A percentile compares a stretch with the other conserved stretches of the same genome.
phyloP scores from a whole-genome alignment of 75 land plant genomes.

The Picea sitchensis region DNA sequence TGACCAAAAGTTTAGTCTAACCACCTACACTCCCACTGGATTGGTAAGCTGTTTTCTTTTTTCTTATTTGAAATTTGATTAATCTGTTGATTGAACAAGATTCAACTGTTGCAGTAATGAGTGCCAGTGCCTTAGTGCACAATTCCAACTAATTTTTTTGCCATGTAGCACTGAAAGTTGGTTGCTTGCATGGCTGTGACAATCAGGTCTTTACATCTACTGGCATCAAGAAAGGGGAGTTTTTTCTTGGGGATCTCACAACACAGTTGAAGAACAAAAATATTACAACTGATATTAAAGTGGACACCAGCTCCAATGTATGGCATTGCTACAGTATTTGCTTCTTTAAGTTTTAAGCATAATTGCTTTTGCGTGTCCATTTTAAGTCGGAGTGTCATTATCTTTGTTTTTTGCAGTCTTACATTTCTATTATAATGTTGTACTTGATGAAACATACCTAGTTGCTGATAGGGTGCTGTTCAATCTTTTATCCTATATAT shows the following conservation, averaged over 20 bases:
- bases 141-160: no score
- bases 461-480: no score
- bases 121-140: no score
- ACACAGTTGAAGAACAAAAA: constrained; percentile 71
- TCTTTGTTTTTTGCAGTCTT: neutral
- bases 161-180: no score
- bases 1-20: constrained; percentile 36
- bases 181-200: no score
- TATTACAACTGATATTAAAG: constrained; percentile 77
- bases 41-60: constrained; percentile 19
- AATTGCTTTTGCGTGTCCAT: neutral
- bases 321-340: neutral
- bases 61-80: neutral
- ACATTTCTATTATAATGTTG: neutral
- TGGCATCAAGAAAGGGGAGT: constrained; percentile 69
- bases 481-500: no score
- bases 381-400: neutral
- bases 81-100: no score
- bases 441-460: neutral
- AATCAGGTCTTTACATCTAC: constrained; percentile 65
- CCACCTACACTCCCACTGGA: constrained; percentile 27
- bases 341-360: no score
- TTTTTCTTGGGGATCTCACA: constrained; percentile 62
- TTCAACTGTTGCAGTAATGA: no score
- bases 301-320: constrained; percentile 77